Conservation (phyloP, 345 rosid species). For the Orychophragmus violaceus region DNA sequence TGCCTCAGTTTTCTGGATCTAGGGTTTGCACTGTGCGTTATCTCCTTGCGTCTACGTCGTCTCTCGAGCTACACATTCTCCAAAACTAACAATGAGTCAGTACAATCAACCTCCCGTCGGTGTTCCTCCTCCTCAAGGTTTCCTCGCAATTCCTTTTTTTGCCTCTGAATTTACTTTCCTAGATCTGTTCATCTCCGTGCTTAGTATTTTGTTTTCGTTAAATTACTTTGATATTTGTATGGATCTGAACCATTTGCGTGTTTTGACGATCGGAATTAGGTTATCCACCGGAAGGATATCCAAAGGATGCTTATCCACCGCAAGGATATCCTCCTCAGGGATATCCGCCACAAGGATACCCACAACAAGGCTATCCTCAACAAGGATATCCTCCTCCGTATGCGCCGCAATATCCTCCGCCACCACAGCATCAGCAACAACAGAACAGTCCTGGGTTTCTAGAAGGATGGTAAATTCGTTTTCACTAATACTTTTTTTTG, state of each 20-base stretch:
- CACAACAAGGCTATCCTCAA: constrained; percentile 43
- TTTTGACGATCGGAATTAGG: constrained; percentile 34
- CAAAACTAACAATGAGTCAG: constrained; percentile 42
- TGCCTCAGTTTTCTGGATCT: not conserved
- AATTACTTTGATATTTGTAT: not conserved
- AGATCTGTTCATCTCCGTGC: not conserved
- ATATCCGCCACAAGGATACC: constrained; percentile 47
- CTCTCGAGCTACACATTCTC: not conserved
- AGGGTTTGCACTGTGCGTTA: not conserved
- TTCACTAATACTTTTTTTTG: not conserved
- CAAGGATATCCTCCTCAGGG: constrained; percentile 67
- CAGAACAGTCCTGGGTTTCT: constrained; percentile 39
- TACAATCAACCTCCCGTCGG: constrained; percentile 91
- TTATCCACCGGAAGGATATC: constrained; percentile 73
- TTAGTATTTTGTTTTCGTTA: not conserved
- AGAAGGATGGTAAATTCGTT: constrained; percentile 63
- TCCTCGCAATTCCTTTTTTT: not conserved
- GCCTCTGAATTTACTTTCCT: not conserved
- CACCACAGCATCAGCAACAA: constrained; percentile 46
- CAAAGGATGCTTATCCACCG: constrained; percentile 2
- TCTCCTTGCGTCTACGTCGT: not conserved
- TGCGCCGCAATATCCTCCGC: constrained; percentile 68
- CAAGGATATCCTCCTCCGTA: constrained; percentile 63
- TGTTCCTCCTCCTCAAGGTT: constrained; percentile 93
- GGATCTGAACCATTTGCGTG: constrained; percentile 15